A percentile compares a stretch with the other conserved stretches of the same genome.
Evolutionary conservation across 805 yeast genomes (phyloP).

Genomic region (Candida insectorum): DNA sequence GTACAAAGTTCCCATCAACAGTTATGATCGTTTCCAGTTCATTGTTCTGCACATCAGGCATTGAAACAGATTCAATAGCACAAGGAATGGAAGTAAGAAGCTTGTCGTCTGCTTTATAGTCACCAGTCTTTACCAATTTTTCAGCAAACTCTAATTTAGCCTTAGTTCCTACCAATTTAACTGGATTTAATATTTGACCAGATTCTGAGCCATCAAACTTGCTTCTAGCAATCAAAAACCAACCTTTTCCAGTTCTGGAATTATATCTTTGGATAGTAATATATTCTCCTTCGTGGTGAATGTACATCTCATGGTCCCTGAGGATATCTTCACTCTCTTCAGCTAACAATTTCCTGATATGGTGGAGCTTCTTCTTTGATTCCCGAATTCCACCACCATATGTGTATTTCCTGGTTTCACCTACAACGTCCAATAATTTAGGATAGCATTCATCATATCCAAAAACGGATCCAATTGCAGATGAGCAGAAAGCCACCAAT

Average conservation of each 20-base stretch:
- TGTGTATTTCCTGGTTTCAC: slow-evolving; percentile 64
- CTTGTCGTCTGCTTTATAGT: slow-evolving; percentile 35
- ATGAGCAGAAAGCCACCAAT: slow-evolving; percentile 84
- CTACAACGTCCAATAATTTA: slow-evolving; percentile 71
- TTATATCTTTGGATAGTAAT: slow-evolving; percentile 87
- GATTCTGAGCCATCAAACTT: slow-evolving; percentile 53
- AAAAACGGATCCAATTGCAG: slow-evolving; percentile 90
- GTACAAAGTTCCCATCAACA: slow-evolving; percentile 66
- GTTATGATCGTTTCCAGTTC: slow-evolving; percentile 50
- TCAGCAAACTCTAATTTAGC: slow-evolving; percentile 59
- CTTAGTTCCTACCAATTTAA: slow-evolving; percentile 55
- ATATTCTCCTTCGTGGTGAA: slow-evolving; percentile 90
- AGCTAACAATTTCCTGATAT: slow-evolving; percentile 56
- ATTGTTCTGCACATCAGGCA: slow-evolving; percentile 46
- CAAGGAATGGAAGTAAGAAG: slow-evolving; percentile 65
- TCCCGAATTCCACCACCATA: slow-evolving; percentile 66
- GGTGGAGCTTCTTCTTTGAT: slow-evolving; percentile 61
- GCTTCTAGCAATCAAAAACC: slow-evolving; percentile 83
- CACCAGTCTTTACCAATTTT: slow-evolving; percentile 52
- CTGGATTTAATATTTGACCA: slow-evolving; percentile 56
- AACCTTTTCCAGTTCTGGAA: slow-evolving; percentile 82
- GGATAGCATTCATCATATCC: slow-evolving; percentile 96
- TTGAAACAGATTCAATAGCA: slow-evolving; percentile 48
- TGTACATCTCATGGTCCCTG: slow-evolving; percentile 78
- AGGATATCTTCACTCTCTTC: slow-evolving; percentile 52